Percentiles rank a stretch among this genome's conserved stretches.
These are phyloP conservation scores for Fistulinella prunicolor DNA, from an alignment of 768 basidiomycete genomes.

Conservation along the genomic window DNA sequence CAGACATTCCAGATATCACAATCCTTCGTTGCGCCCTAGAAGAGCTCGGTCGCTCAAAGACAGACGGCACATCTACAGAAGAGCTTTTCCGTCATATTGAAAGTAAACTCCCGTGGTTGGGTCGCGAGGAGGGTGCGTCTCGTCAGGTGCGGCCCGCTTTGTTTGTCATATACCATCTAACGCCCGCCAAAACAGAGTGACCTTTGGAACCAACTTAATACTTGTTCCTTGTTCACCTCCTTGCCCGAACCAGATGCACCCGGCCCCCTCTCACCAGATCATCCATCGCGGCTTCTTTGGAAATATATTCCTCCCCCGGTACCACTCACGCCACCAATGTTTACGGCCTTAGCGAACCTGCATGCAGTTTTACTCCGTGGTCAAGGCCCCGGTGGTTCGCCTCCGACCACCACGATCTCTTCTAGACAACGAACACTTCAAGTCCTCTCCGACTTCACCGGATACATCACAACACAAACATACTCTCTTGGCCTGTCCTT, in stretches of 20 bases:
- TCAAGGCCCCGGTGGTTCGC: constrained; percentile 9
- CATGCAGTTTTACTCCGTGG: constrained; percentile 19
- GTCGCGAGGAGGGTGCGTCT: constrained; percentile 45
- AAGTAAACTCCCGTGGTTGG: constrained; percentile 56
- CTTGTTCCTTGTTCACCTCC: constrained; percentile 50
- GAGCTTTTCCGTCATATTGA: constrained; percentile 60
- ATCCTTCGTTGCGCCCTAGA: constrained; percentile 62
- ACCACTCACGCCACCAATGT: constrained; percentile 29
- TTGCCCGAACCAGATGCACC: constrained; percentile 12
- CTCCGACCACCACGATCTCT: constrained; percentile 24
- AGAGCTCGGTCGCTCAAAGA: constrained; percentile 41
- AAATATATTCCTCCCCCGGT: constrained; percentile 33
- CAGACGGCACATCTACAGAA: constrained; percentile 48
- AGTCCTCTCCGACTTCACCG: constrained; percentile 68
- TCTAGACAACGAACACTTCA: constrained; percentile 61
- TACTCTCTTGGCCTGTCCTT: constrained; percentile 38
- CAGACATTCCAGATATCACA: constrained; percentile 47
- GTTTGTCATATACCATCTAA: constrained; percentile 1
- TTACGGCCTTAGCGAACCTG: constrained; percentile 21
- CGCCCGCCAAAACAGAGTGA: constrained; percentile 31
- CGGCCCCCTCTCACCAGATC: constrained; percentile 8
- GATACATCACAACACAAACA: constrained; percentile 73
- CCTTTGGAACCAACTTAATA: constrained; percentile 60
- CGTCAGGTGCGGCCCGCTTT: constrained; percentile 47
- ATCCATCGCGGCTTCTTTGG: constrained; percentile 35